phyloP scores from a whole-genome alignment of 331 rosid genomes.

The Malus hybrid region DNA sequence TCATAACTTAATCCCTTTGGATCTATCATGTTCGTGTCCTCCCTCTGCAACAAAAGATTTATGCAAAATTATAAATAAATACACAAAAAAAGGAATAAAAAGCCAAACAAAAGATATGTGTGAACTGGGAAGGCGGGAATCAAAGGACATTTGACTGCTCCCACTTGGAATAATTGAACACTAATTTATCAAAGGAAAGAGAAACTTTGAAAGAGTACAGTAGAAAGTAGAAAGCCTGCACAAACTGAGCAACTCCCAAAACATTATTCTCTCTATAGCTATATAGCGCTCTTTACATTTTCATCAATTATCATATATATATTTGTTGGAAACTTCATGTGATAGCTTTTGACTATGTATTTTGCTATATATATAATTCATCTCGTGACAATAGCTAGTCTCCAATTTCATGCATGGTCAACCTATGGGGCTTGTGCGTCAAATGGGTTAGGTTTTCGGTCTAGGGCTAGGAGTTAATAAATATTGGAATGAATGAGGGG shows the following conservation, averaged over 20 bases:
- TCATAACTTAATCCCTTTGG: conserved; percentile 70
- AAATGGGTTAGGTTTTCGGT: conserved; percentile 8
- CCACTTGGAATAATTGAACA: conserved; percentile 40
- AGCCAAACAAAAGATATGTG: conserved; percentile 13
- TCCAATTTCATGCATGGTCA: background rate
- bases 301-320: background rate
- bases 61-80: background rate
- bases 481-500: background rate
- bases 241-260: conserved; percentile 10
- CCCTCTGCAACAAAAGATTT: conserved; percentile 36
- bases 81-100: background rate
- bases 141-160: conserved; percentile 52
- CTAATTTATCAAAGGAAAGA: conserved; percentile 22
- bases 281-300: background rate
- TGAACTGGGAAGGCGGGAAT: conserved; percentile 31
- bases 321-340: conserved; percentile 1
- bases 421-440: background rate
- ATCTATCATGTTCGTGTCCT: conserved; percentile 36
- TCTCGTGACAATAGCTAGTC: background rate
- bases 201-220: conserved; percentile 29
- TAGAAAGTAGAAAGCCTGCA: conserved; percentile 43
- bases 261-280: conserved; percentile 14
- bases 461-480: background rate
- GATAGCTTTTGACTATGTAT: conserved; percentile 5
- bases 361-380: background rate